A percentile compares a stretch with the other conserved stretches of the same genome.
These are phyloP conservation scores for Serendipita sp. DNA, from an alignment of 768 basidiomycete genomes.

Conservation along the genomic window DNA sequence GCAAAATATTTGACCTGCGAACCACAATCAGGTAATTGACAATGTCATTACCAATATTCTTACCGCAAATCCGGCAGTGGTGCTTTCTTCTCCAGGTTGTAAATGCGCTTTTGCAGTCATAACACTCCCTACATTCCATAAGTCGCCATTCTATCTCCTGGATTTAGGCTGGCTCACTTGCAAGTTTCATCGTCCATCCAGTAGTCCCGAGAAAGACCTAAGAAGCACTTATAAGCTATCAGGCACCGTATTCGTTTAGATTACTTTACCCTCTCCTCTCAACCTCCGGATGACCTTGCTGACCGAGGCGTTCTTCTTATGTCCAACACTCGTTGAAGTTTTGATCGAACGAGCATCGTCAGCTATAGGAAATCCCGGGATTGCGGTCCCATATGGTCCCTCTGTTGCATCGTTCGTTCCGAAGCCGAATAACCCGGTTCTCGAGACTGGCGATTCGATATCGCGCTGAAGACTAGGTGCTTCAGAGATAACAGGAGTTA, in stretches of 20 bases:
- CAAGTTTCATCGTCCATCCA: slow-evolving; percentile 99
- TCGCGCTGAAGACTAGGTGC: slow-evolving; percentile 52
- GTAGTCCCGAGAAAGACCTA: slow-evolving; percentile 82
- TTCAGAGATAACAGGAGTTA: slow-evolving; percentile 74
- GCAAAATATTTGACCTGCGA: slow-evolving; percentile 86
- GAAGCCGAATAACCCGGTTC: slow-evolving; percentile 31
- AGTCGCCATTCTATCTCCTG: not conserved
- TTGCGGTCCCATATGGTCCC: slow-evolving; percentile 37
- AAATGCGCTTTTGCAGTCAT: slow-evolving; percentile 88
- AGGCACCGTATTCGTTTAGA: not conserved
- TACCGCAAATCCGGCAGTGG: slow-evolving; percentile 94
- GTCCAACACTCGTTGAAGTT: slow-evolving; percentile 38
- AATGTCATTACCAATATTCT: slow-evolving; percentile 13
- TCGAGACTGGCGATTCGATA: slow-evolving; percentile 41
- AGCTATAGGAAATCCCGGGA: slow-evolving; percentile 83
- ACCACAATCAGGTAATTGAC: not conserved
- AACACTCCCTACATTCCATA: slow-evolving; percentile 42
- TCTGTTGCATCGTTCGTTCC: slow-evolving; percentile 38
- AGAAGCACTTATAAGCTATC: not conserved
- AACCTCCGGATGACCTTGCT: slow-evolving; percentile 83
- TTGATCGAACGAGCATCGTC: slow-evolving; percentile 82
- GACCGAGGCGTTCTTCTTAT: slow-evolving; percentile 61
- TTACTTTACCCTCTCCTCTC: slow-evolving; percentile 64
- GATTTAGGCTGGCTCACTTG: slow-evolving; percentile 22
- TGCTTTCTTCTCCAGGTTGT: slow-evolving; percentile 91